Evolutionary conservation across 2,329 filamentous ascomycete genomes (phyloP), one percentile per base, ranked within the genome.

Genomic region (Cryphonectria radicalis): DNA sequence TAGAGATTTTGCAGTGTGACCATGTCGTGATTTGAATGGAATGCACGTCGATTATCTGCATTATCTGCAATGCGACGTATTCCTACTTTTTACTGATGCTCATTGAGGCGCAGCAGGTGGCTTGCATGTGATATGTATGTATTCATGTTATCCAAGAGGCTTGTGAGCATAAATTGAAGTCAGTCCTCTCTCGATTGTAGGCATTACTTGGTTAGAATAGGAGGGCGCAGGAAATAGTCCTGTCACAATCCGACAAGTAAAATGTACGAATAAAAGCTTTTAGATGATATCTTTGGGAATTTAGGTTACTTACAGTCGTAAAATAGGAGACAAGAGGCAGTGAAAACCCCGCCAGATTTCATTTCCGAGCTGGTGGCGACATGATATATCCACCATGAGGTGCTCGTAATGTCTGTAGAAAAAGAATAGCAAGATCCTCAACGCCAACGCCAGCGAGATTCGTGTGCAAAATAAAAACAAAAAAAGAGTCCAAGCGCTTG

Each of bases 321-420:
- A 10, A 60, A 35, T 40, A 62, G 59, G 59, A 40, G 59, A 62
- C 32, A 37, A 62, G 35, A 62, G 35, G 59, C 59, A 37, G 59
- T 37, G 59, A 62, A n/a, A n/a, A 4, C 17, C 17, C 35, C 19
- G 14, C 17, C 59, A 40, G 40, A 25, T 10, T 32, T 62, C 59
- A 62, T 62, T 22, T 62, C 59, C 59, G 59, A 62, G 59, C 59
- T 62, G 35, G 32, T 62, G 19, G 59, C 35, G 32, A 62, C 22
- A 40, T 62, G 59, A 59, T 40, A 40, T 62, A 40, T 62, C 59
- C 59, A 40, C 59, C 59, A 40, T 40, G 59, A 40, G 59, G 35
- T 37, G 35, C 32, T 62, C 22, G 35, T 7, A 40, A n/a, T 11
- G 59, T n/a, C 35, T 22, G 17, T 0, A 11, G n/a, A 35, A 40